A percentile compares a stretch with the other conserved stretches of the same genome.
Conservation (phyloP, 2,329 filamentous ascomycete genomes). For the Hortaea werneckii region DNA sequence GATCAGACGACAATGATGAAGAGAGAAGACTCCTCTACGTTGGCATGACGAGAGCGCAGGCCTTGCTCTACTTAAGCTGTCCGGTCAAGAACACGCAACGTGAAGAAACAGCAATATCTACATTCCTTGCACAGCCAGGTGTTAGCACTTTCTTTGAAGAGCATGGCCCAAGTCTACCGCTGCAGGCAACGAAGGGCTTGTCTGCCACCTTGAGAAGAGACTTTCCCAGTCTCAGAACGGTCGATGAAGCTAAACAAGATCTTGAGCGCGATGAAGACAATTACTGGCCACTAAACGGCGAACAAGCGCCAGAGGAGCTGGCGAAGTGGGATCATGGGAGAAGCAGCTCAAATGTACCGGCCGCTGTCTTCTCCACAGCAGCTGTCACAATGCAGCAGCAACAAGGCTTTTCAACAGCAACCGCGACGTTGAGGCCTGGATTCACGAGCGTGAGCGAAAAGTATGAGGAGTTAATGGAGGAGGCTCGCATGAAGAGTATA, state of each 20-base stretch:
- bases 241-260: conserved; percentile 39
- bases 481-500: conserved; percentile 20
- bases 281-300: conserved; percentile 55
- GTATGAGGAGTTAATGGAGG: conserved; percentile 30
- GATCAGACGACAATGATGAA: conserved; percentile 77
- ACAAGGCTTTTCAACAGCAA: conserved; percentile 19
- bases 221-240: conserved; percentile 45
- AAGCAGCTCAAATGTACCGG: conserved; percentile 6
- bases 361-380: conserved; percentile 3
- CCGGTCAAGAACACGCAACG: conserved; percentile 56
- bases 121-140: conserved; percentile 53
- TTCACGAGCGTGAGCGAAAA: conserved; percentile 29
- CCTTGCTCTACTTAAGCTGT: conserved; percentile 74
- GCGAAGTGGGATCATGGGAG: conserved; percentile 28
- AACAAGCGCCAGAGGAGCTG: conserved; percentile 28
- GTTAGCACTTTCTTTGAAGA: conserved; percentile 46
- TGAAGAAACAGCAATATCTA: conserved; percentile 56
- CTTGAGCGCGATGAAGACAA: conserved; percentile 57
- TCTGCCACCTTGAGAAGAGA: conserved; percentile 60
- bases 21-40: conserved; percentile 86
- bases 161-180: conserved; percentile 60
- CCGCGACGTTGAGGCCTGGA: conserved; percentile 18
- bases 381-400: conserved; percentile 16
- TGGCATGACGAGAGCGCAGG: conserved; percentile 89
- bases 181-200: conserved; percentile 52